A percentile compares a stretch with the other conserved stretches of the same genome.
Conservation (phyloP, 2,329 filamentous ascomycete species). For the Xylariales sp. region DNA sequence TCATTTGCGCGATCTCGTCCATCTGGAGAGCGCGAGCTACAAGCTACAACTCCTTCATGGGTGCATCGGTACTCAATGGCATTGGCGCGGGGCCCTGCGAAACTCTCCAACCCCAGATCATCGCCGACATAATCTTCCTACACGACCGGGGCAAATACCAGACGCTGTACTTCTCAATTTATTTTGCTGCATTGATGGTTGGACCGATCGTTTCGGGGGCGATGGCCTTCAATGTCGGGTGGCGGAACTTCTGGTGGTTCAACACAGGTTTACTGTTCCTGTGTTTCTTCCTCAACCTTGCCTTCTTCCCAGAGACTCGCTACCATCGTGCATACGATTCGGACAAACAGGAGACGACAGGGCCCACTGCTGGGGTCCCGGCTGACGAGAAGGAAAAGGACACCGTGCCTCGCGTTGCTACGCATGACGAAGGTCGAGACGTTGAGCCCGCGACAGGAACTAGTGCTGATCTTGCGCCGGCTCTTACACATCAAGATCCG, state of each 20-base stretch:
- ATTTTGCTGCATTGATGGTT: constrained; percentile 59
- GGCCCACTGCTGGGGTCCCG: neutral
- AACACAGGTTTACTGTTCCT: constrained; percentile 51
- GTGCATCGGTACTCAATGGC: constrained; percentile 48
- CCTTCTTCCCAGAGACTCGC: constrained; percentile 60
- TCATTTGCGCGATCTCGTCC: constrained; percentile 38
- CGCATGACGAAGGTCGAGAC: constrained; percentile 7
- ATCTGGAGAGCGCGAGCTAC: constrained; percentile 52
- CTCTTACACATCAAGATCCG: constrained; percentile 43
- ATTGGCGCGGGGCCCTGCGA: constrained; percentile 59
- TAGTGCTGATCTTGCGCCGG: constrained; percentile 17
- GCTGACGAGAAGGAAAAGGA: neutral
- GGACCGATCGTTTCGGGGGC: constrained; percentile 36
- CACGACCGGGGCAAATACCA: constrained; percentile 57
- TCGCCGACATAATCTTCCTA: constrained; percentile 61
- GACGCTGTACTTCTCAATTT: constrained; percentile 52
- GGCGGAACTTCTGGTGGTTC: constrained; percentile 63
- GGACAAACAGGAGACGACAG: constrained; percentile 11
- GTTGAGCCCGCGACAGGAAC: constrained; percentile 18
- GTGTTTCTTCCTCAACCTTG: constrained; percentile 46
- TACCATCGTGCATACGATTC: constrained; percentile 43
- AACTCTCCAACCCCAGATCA: constrained; percentile 57
- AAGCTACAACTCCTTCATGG: constrained; percentile 60
- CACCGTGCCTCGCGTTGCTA: neutral
- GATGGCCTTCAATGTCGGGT: constrained; percentile 55